Conservation (phyloP, 148 eudicot species). For the Tetragonia tetragonoides region DNA sequence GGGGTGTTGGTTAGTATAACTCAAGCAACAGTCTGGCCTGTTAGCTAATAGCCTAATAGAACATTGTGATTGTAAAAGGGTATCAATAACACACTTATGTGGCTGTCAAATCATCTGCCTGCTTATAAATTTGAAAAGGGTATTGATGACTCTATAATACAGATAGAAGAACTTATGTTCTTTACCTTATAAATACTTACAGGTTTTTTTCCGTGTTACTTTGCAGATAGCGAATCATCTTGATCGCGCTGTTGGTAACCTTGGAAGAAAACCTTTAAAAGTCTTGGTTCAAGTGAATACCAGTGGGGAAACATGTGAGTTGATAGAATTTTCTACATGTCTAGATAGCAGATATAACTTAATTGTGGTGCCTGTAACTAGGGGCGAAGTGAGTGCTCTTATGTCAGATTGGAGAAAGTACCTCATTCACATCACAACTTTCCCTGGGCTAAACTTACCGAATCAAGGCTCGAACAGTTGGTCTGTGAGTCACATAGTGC, state of each 20-base stretch:
- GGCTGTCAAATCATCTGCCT: neutral
- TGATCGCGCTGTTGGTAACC: conserved; percentile 70
- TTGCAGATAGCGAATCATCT: conserved; percentile 91
- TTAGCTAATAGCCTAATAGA: neutral
- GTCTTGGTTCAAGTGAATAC: conserved; percentile 95
- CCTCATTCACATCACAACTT: too few relatives aligned
- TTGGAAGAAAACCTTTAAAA: conserved; percentile 79
- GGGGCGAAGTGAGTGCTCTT: conserved; percentile 1
- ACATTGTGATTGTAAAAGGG: neutral
- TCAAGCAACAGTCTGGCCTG: neutral
- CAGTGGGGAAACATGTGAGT: conserved; percentile 93
- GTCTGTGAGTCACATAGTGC: too few relatives aligned
- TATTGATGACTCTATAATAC: neutral
- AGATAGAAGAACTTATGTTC: neutral
- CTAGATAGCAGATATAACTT: neutral
- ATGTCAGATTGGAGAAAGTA: neutral
- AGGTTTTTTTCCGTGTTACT: conserved; percentile 7
- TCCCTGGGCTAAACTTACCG: too few relatives aligned
- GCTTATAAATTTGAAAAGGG: too few relatives aligned
- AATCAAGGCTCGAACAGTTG: too few relatives aligned
- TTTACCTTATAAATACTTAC: neutral
- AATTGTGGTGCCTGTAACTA: neutral
- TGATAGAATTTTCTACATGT: neutral
- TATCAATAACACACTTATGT: neutral
- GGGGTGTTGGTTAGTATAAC: neutral